Evolutionary conservation across 371 early-diverging fungal species (phyloP).

Genomic region (Actinomortierella wolfii): DNA sequence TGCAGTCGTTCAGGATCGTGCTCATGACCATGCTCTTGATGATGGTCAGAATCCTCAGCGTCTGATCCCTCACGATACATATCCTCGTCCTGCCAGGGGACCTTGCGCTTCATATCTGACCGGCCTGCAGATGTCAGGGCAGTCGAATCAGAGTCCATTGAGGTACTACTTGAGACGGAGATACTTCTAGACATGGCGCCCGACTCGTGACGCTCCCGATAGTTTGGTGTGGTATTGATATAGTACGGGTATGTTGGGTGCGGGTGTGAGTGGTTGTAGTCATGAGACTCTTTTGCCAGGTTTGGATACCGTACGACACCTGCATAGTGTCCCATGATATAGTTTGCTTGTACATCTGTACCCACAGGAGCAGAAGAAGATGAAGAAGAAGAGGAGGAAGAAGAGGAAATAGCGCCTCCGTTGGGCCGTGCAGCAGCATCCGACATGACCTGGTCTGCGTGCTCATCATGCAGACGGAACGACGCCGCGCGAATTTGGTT

Average conservation of each 20-base stretch:
- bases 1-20: background rate
- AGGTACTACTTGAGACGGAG: no score
- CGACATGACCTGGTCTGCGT: conserved; percentile 1
- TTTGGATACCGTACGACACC: no score
- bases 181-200: no score
- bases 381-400: conserved; percentile 9
- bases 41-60: background rate
- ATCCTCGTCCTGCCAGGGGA: conserved; percentile 24
- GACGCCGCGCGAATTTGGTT: conserved; percentile 35
- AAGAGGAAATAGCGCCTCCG: background rate
- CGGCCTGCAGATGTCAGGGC: no score
- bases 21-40: background rate
- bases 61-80: conserved; percentile 4
- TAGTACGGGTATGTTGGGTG: conserved; percentile 30
- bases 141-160: no score
- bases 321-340: no score
- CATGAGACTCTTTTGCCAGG: no score
- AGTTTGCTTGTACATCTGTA: no score
- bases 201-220: no score
- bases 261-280: conserved; percentile 31
- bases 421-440: conserved; percentile 1
- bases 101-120: conserved; percentile 20
- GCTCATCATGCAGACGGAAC: conserved; percentile 16
- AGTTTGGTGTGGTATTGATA: no score
- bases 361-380: background rate